These are phyloP conservation scores for Ehretia macrophylla DNA, from an alignment of 257 asterid species.

Conservation along the genomic window DNA sequence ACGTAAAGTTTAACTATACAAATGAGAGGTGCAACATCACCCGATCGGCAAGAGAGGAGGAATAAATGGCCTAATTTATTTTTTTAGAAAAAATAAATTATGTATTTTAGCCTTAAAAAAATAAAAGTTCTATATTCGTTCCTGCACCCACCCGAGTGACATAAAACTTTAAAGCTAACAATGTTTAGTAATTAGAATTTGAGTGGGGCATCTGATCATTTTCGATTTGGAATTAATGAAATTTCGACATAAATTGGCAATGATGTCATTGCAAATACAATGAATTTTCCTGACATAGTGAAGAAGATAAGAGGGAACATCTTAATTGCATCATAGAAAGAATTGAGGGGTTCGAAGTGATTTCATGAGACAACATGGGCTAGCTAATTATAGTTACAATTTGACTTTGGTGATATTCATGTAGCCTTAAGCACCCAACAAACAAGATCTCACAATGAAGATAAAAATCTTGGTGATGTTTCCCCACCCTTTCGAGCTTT, in stretches of 20 bases:
- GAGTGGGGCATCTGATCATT: not conserved
- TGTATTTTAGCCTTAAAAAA: no score
- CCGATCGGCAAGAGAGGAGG: no score
- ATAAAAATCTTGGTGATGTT: slow-evolving; percentile 31
- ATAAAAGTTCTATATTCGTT: no score
- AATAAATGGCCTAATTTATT: no score
- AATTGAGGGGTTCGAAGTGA: not conserved
- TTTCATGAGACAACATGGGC: slow-evolving; percentile 4
- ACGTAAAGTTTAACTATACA: no score
- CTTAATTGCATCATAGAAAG: slow-evolving; percentile 2
- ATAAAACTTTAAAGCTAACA: not conserved
- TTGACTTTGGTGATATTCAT: slow-evolving; percentile 29
- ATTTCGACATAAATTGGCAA: not conserved
- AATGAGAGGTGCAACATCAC: no score
- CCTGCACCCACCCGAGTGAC: no score
- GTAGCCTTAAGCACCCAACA: slow-evolving; percentile 22
- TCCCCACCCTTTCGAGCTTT: slow-evolving; percentile 9
- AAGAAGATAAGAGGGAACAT: not conserved
- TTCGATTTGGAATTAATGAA: not conserved
- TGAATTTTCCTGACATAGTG: not conserved
- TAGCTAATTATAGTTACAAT: slow-evolving; percentile 22
- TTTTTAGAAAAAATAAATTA: no score
- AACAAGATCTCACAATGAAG: slow-evolving; percentile 29
- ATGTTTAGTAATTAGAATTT: not conserved
- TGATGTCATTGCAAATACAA: not conserved